These are phyloP conservation scores for Colletotrichum sp. DNA, from an alignment of 2,329 filamentous ascomycete genomes.

Conservation along the genomic window DNA sequence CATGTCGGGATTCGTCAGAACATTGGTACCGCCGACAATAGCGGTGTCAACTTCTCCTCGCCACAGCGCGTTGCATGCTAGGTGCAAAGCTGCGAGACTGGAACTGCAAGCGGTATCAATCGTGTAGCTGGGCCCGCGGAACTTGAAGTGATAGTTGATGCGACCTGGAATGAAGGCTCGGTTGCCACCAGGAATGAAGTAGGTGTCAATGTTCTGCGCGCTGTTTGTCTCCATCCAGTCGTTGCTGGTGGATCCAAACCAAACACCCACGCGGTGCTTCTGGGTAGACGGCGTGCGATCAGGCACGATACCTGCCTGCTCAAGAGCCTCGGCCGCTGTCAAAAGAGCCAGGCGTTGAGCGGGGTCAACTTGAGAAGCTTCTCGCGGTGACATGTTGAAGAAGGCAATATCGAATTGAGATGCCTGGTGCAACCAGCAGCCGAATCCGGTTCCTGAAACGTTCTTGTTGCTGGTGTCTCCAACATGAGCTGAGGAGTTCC, in stretches of 20 bases:
- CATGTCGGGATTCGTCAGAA: conserved; percentile 81
- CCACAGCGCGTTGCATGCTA: conserved; percentile 56
- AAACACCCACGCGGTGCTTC: conserved; percentile 65
- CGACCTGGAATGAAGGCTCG: conserved; percentile 58
- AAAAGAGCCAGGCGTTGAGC: conserved; percentile 75
- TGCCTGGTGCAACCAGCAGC: conserved; percentile 63
- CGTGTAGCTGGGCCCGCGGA: conserved; percentile 73
- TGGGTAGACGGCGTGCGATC: conserved; percentile 71
- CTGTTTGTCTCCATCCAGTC: conserved; percentile 82
- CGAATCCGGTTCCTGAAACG: conserved; percentile 26
- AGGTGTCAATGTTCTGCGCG: conserved; percentile 66
- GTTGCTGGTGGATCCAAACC: conserved; percentile 78
- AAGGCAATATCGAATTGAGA: conserved; percentile 71
- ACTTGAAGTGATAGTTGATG: conserved; percentile 84
- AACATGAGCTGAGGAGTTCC: not conserved
- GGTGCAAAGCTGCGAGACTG: conserved; percentile 72
- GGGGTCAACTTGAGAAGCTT: conserved; percentile 73
- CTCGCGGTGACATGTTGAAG: conserved; percentile 75
- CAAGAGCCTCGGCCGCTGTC: conserved; percentile 80
- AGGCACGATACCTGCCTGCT: conserved; percentile 74
- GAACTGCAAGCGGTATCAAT: conserved; percentile 83
- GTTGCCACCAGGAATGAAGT: conserved; percentile 56
- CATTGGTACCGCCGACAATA: conserved; percentile 77
- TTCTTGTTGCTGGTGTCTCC: not conserved
- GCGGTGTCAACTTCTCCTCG: conserved; percentile 74